phyloP scores from a whole-genome alignment of 768 basidiomycete species.

The Daedalea quercina region DNA sequence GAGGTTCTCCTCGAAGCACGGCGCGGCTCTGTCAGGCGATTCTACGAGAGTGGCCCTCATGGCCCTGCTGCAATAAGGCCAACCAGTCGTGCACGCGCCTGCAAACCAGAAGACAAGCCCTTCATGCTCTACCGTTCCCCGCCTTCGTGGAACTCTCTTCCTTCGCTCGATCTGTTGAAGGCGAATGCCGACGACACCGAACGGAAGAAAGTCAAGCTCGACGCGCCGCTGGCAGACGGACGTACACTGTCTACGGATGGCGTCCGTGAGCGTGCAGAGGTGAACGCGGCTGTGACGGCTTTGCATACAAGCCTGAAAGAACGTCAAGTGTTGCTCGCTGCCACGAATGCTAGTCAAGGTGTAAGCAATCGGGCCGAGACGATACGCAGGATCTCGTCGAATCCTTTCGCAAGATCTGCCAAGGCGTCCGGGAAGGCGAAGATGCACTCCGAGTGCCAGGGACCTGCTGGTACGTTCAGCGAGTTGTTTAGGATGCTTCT shows the following conservation, averaged over 20 bases:
- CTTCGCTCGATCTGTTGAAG: background rate
- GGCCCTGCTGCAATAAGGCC: background rate
- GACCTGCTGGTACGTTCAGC: background rate
- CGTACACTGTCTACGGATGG: background rate
- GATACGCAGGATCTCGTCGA: background rate
- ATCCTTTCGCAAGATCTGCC: constrained; percentile 2
- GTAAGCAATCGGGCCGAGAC: background rate
- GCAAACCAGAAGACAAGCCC: background rate
- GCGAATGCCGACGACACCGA: background rate
- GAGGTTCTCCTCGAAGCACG: constrained; percentile 5
- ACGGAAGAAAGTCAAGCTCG: background rate
- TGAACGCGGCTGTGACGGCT: background rate
- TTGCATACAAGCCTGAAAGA: background rate
- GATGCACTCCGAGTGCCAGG: background rate
- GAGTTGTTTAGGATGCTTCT: too few species aligned
- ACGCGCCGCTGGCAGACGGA: background rate
- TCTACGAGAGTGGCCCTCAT: constrained; percentile 5
- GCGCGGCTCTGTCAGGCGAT: background rate
- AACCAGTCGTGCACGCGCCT: background rate
- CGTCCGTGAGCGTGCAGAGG: background rate
- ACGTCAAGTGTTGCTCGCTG: background rate
- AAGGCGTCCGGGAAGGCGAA: background rate
- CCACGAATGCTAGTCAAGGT: background rate
- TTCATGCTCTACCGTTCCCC: constrained; percentile 18
- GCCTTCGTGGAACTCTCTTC: constrained; percentile 16